Conservation (phyloP, 1,284 basidiomycete genomes). For the Trametes sp. region DNA sequence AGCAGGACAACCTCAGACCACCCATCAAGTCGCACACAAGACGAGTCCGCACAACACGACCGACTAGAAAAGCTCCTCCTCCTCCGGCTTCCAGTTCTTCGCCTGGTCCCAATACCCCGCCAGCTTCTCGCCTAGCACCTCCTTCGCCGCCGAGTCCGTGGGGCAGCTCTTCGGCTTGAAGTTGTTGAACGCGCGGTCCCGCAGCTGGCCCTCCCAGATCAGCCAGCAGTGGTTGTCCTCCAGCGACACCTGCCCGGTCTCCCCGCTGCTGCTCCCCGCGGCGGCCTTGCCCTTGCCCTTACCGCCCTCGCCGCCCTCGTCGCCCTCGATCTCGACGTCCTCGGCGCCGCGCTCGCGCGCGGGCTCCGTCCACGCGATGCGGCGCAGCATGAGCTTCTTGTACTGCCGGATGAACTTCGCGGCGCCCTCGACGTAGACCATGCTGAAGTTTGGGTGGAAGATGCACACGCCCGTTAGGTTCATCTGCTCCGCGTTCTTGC, state of each 20-base stretch:
- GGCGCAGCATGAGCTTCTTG: conserved; percentile 86
- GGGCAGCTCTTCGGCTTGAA: conserved; percentile 90
- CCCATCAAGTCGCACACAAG: not conserved
- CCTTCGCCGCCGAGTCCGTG: conserved; percentile 86
- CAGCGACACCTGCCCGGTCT: conserved; percentile 60
- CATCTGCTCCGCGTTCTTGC: conserved; percentile 94
- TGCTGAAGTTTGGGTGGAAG: conserved; percentile 87
- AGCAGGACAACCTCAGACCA: not conserved
- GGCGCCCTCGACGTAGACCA: conserved; percentile 95
- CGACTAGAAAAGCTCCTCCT: conserved; percentile 68
- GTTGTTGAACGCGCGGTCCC: conserved; percentile 82
- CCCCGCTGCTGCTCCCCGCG: conserved; percentile 39
- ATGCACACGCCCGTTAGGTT: conserved; percentile 89
- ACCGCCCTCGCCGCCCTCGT: conserved; percentile 51
- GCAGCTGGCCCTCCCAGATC: conserved; percentile 92
- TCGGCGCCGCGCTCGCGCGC: conserved; percentile 79
- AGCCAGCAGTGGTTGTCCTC: conserved; percentile 90
- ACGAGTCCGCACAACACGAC: not conserved
- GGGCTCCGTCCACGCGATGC: conserved; percentile 95
- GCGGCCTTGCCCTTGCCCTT: conserved; percentile 40
- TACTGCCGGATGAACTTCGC: conserved; percentile 89
- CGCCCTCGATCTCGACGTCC: conserved; percentile 67
- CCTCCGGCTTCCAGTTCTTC: conserved; percentile 85
- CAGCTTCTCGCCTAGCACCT: conserved; percentile 83
- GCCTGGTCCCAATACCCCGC: conserved; percentile 95